Conservation (phyloP, 306 rosid species). For the Sechiopsis laciniata region DNA sequence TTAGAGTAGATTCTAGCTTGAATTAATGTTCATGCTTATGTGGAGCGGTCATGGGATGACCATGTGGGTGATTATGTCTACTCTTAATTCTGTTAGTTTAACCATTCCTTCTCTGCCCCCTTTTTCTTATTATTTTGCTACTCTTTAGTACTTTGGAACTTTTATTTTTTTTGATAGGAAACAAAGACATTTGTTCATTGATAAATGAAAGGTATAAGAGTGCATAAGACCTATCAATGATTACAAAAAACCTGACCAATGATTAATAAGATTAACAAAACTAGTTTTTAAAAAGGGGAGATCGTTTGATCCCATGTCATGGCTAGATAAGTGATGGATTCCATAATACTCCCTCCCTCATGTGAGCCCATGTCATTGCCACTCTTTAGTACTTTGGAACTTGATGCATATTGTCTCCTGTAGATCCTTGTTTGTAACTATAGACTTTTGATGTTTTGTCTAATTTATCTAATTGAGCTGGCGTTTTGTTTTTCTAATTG, state of each 20-base stretch:
- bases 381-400: constrained; percentile 1
- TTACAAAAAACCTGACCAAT: no score
- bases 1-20: not conserved
- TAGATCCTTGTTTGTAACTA: not conserved
- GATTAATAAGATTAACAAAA: no score
- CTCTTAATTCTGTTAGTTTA: not conserved
- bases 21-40: not conserved
- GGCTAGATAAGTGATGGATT: no score
- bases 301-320: no score
- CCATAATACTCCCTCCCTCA: no score
- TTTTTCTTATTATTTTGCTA: no score
- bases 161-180: no score
- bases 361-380: no score
- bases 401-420: not conserved
- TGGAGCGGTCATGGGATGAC: not conserved
- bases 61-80: not conserved
- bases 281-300: no score
- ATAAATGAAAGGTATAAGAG: no score
- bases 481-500: not conserved
- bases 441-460: not conserved
- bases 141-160: not conserved
- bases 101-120: not conserved
- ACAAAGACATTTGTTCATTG: no score
- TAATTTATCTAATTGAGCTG: not conserved
- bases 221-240: no score